phyloP scores from a whole-genome alignment of 148 eudicot genomes.

The Vaccinium macrocarpon region DNA sequence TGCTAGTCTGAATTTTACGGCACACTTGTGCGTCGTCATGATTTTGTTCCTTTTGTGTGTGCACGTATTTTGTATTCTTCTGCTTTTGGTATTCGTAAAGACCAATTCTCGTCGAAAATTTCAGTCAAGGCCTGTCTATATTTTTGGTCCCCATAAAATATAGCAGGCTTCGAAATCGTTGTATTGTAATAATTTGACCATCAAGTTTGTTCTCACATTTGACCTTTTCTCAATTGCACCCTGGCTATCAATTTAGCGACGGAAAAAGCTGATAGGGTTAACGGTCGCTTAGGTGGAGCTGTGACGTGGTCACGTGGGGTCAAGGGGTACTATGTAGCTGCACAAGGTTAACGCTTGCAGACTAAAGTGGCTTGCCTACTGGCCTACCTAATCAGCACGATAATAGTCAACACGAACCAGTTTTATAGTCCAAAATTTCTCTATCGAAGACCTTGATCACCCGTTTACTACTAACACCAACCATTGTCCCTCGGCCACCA shows the following conservation, averaged over 20 bases:
- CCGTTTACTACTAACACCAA: background rate
- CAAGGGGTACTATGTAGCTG: background rate
- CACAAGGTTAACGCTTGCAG: background rate
- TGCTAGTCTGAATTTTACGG: background rate
- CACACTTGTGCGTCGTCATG: background rate
- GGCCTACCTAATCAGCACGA: background rate
- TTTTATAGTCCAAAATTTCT: background rate
- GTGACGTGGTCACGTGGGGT: background rate
- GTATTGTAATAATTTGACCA: too few relatives aligned
- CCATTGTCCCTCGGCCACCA: background rate
- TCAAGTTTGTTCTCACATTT: background rate
- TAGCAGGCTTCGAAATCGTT: background rate
- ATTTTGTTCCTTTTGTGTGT: background rate
- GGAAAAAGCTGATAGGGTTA: background rate
- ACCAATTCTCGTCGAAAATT: background rate
- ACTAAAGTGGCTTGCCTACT: background rate
- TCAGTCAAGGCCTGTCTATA: background rate
- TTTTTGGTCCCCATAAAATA: background rate
- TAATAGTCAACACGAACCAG: background rate
- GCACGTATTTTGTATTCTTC: background rate
- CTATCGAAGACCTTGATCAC: background rate
- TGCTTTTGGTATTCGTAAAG: background rate
- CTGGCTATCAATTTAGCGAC: background rate
- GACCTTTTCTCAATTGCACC: background rate
- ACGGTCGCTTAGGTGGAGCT: background rate